These are phyloP conservation scores for Nothomitra cinnamomea DNA, from an alignment of 2,329 filamentous ascomycete species.

Conservation along the genomic window DNA sequence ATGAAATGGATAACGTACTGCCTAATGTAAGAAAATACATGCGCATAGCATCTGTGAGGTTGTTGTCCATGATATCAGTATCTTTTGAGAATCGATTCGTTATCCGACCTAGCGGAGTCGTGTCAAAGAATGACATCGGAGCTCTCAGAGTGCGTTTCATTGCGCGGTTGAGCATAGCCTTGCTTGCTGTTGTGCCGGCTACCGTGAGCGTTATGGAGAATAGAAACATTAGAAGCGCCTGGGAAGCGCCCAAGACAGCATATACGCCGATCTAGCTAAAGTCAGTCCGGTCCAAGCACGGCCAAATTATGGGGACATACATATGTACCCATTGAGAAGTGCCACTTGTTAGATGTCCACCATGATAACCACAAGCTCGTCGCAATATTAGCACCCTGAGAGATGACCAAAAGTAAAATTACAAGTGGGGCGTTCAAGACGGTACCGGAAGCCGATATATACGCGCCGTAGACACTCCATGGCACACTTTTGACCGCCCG, in stretches of 20 bases:
- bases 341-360: constrained; percentile 73
- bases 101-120: constrained; percentile 84
- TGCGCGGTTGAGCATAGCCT: constrained; percentile 62
- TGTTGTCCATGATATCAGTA: constrained; percentile 93
- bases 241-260: constrained; percentile 51
- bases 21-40: constrained; percentile 81
- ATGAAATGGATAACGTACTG: constrained; percentile 18
- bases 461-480: constrained; percentile 64
- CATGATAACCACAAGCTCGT: constrained; percentile 88
- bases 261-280: constrained; percentile 40
- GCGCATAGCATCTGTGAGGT: constrained; percentile 69
- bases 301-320: constrained; percentile 28
- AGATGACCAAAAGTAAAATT: constrained; percentile 46
- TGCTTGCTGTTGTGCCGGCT: constrained; percentile 66
- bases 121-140: constrained; percentile 87
- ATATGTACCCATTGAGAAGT: constrained; percentile 49
- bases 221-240: constrained; percentile 59
- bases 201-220: constrained; percentile 68
- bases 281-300: constrained; percentile 14
- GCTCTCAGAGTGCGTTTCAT: constrained; percentile 56
- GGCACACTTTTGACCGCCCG: constrained; percentile 59
- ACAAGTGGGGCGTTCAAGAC: constrained; percentile 49
- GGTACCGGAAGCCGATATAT: constrained; percentile 58
- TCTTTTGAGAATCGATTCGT: constrained; percentile 94
- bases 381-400: constrained; percentile 70